Evolutionary conservation across 2,329 filamentous ascomycete genomes (phyloP).

Genomic region (Pestalotiopsis sp.): DNA sequence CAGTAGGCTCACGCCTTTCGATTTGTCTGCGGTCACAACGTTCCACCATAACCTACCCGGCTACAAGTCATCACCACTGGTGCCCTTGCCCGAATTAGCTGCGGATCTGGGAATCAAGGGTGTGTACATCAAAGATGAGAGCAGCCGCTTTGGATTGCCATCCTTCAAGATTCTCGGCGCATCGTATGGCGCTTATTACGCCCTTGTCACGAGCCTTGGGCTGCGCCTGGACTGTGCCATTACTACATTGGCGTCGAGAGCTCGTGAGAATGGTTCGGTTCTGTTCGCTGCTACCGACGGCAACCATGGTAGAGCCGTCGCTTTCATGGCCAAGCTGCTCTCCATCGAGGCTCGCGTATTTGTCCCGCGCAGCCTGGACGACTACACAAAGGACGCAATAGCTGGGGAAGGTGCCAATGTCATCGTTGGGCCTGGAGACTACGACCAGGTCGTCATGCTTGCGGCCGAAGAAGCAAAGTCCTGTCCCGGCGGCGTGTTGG

Average conservation of each 20-base stretch:
- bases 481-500: constrained; percentile 50
- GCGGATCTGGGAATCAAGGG: constrained; percentile 57
- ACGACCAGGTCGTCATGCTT: constrained; percentile 63
- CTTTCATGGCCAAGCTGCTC: constrained; percentile 67
- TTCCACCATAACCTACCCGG: constrained; percentile 64
- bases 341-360: constrained; percentile 59
- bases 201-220: constrained; percentile 37
- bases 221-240: constrained; percentile 42
- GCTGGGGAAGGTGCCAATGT: constrained; percentile 65
- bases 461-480: constrained; percentile 47
- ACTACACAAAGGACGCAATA: constrained; percentile 57
- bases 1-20: neutral
- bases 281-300: constrained; percentile 73
- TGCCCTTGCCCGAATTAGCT: constrained; percentile 55
- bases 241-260: constrained; percentile 25
- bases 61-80: constrained; percentile 58
- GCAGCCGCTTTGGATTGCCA: constrained; percentile 67
- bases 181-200: constrained; percentile 70
- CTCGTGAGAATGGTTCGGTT: constrained; percentile 31
- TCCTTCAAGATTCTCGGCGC: constrained; percentile 83
- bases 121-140: constrained; percentile 74
- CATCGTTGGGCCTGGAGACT: constrained; percentile 56
- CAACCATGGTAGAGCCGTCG: constrained; percentile 76
- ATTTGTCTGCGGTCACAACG: neutral
- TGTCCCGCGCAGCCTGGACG: constrained; percentile 63